These are phyloP conservation scores for Fusarium sp. DNA, from an alignment of 2,329 filamentous ascomycete genomes.

Conservation along the genomic window DNA sequence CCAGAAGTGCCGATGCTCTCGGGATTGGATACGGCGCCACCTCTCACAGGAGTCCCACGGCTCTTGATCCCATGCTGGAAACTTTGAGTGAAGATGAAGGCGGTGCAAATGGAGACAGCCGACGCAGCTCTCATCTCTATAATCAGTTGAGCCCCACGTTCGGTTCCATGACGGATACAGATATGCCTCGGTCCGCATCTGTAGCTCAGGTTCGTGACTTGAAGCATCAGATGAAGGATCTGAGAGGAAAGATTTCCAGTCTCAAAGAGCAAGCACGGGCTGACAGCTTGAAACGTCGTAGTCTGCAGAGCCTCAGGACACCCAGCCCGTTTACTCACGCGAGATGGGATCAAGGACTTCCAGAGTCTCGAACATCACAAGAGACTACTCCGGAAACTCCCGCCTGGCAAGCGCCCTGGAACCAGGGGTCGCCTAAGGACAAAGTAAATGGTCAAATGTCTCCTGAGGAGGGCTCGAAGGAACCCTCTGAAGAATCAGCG, in stretches of 20 bases:
- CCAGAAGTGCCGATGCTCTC: constrained; percentile 56
- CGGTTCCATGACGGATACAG: constrained; percentile 55
- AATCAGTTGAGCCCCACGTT: constrained; percentile 58
- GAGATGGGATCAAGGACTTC: constrained; percentile 46
- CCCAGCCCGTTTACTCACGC: constrained; percentile 84
- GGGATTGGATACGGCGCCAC: constrained; percentile 44
- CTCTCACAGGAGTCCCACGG: constrained; percentile 52
- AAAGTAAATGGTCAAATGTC: constrained; percentile 11
- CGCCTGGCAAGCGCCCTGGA: constrained; percentile 29
- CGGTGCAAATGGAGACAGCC: constrained; percentile 39
- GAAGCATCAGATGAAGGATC: constrained; percentile 84
- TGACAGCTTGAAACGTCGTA: constrained; percentile 81
- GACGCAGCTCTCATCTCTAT: constrained; percentile 35
- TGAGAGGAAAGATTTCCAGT: constrained; percentile 85
- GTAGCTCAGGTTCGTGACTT: constrained; percentile 77
- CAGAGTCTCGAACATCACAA: constrained; percentile 38
- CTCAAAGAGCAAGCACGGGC: constrained; percentile 81
- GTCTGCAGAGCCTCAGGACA: constrained; percentile 77
- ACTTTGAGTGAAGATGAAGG: constrained; percentile 64
- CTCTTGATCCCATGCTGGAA: constrained; percentile 58
- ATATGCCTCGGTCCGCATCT: constrained; percentile 73
- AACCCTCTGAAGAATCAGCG: constrained; percentile 8
- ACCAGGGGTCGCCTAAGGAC: constrained; percentile 12
- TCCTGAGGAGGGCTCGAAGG: constrained; percentile 3
- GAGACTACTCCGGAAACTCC: constrained; percentile 33